phyloP scores from a whole-genome alignment of 1,284 basidiomycete genomes.

The Tylopilus orsonianus region DNA sequence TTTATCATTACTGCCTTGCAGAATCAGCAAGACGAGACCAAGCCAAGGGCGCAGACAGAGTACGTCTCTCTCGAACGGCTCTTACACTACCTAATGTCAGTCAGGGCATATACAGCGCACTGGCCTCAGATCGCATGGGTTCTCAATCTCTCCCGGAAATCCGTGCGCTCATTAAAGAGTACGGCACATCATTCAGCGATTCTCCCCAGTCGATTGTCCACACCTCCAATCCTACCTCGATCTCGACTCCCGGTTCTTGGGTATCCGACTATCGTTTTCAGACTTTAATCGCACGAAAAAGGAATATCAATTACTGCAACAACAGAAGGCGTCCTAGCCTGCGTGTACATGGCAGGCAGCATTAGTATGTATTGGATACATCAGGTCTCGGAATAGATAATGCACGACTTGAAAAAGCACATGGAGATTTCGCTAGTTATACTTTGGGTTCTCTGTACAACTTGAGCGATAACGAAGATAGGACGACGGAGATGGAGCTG shows the following conservation, averaged over 20 bases:
- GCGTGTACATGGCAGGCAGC: neutral
- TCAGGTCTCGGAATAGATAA: constrained; percentile 5
- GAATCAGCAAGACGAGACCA: constrained; percentile 81
- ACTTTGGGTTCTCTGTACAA: constrained; percentile 42
- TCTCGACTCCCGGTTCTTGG: constrained; percentile 79
- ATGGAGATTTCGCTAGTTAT: constrained; percentile 1
- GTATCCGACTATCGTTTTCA: constrained; percentile 73
- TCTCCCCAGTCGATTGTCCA: constrained; percentile 66
- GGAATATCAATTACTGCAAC: constrained; percentile 38
- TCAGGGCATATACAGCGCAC: constrained; percentile 64
- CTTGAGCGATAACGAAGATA: constrained; percentile 55
- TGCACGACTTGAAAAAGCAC: neutral
- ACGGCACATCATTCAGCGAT: constrained; percentile 67
- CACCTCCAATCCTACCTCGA: constrained; percentile 73
- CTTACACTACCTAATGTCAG: neutral
- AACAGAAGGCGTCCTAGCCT: constrained; percentile 28
- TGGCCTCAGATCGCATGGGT: constrained; percentile 28
- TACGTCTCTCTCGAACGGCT: constrained; percentile 38
- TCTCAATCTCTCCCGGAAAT: constrained; percentile 53
- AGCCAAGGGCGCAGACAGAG: constrained; percentile 63
- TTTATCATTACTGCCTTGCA: constrained; percentile 83
- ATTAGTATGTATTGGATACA: constrained; percentile 6
- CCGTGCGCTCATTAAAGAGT: constrained; percentile 62
- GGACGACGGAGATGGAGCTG: constrained; percentile 62
- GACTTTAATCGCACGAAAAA: constrained; percentile 65